Conservation (phyloP, 768 basidiomycete species). For the Auriscalpium microsporum region DNA sequence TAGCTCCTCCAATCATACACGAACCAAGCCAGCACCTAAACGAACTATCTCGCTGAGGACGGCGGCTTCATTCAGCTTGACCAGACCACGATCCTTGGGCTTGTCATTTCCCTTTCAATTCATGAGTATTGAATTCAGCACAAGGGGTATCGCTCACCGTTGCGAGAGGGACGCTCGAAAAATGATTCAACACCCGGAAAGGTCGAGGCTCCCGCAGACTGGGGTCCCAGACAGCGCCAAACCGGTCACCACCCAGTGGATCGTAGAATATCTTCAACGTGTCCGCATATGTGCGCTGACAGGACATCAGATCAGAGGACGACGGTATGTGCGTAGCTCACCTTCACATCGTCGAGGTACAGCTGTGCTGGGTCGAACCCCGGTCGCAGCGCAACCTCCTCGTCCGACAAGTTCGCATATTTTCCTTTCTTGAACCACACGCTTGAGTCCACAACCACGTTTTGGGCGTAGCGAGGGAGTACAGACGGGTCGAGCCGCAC, state of each 20-base stretch:
- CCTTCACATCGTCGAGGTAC: constrained; percentile 67
- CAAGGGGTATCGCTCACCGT: constrained; percentile 22
- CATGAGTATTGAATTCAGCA: constrained; percentile 2
- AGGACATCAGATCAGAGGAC: too few relatives aligned
- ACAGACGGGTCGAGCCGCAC: constrained; percentile 59
- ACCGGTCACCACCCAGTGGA: constrained; percentile 63
- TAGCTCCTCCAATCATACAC: too few relatives aligned
- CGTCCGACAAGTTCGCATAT: constrained; percentile 37
- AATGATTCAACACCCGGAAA: constrained; percentile 79
- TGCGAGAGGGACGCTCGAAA: constrained; percentile 52
- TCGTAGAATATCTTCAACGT: constrained; percentile 83
- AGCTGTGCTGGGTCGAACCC: constrained; percentile 75
- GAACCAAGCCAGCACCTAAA: constrained; percentile 60
- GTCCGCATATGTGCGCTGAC: constrained; percentile 61
- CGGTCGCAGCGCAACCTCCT: constrained; percentile 33
- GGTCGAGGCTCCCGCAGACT: constrained; percentile 48
- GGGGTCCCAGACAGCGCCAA: constrained; percentile 87
- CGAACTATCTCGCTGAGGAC: constrained; percentile 71
- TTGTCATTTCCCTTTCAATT: constrained; percentile 19
- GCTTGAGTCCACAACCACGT: constrained; percentile 42
- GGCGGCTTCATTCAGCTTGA: constrained; percentile 56
- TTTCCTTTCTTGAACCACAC: constrained; percentile 36
- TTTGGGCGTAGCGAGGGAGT: constrained; percentile 70
- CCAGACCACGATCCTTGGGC: constrained; percentile 45
- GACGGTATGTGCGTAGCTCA: constrained; percentile 21